A percentile compares a stretch with the other conserved stretches of the same genome.
Evolutionary conservation across 2,329 filamentous ascomycete genomes (phyloP).

Genomic region (Penicillium sp.): DNA sequence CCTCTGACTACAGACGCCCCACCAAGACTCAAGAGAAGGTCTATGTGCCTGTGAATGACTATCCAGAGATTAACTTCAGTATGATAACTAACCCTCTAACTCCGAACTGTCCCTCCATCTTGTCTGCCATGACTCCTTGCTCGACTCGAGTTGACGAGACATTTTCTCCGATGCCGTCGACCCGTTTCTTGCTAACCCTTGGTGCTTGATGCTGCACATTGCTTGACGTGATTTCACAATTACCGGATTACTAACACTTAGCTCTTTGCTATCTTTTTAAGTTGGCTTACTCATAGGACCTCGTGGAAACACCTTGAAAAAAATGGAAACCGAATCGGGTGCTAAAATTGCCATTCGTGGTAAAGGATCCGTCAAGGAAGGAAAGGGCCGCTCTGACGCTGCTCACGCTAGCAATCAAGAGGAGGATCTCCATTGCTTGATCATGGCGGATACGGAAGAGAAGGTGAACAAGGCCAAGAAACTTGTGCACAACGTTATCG

Average conservation of each 20-base stretch:
- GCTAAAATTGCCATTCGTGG: constrained; percentile 99
- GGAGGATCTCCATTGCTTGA: constrained; percentile 97
- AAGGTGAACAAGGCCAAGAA: constrained; percentile 99
- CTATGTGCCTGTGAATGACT: constrained; percentile 99
- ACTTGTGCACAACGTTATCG: constrained; percentile 96
- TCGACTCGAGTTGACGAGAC: constrained; percentile 47
- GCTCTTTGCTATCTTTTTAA: constrained; percentile 72
- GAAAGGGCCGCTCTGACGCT: constrained; percentile 97
- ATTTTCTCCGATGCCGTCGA: constrained; percentile 40
- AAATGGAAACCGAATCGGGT: constrained; percentile 96
- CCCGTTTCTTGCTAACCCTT: constrained; percentile 50
- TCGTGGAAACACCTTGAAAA: constrained; percentile 99
- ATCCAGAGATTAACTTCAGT: constrained; percentile 99
- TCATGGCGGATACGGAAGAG: constrained; percentile 99
- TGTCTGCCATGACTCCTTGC: constrained; percentile 47
- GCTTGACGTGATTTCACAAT: constrained; percentile 35
- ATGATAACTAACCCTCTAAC: constrained; percentile 99
- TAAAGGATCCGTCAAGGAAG: constrained; percentile 99
- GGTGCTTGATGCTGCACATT: constrained; percentile 40
- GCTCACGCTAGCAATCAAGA: constrained; percentile 99
- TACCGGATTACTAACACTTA: constrained; percentile 82
- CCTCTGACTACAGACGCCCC: constrained; percentile 95
- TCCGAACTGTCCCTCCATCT: constrained; percentile 63
- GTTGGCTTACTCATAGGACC: constrained; percentile 99
- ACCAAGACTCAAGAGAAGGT: constrained; percentile 99